Evolutionary conservation across 805 yeast species (phyloP), one percentile per base, ranked within the genome.

Genomic region (Suhomyces sp.): DNA sequence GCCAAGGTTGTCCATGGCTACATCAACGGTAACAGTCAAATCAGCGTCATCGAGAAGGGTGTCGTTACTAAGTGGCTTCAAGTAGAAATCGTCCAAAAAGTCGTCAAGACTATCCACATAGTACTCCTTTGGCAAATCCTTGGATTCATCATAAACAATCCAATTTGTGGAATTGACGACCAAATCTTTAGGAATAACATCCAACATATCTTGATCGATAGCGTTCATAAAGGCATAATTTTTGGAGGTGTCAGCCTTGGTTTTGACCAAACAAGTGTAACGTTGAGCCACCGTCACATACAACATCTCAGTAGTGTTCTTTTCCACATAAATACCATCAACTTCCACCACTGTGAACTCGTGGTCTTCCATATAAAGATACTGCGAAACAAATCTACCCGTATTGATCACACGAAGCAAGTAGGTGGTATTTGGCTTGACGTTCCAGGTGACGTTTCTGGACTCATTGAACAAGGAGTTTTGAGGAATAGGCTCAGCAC

Each of bases 401-500:
- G 84, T 79, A 73, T 93, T 94, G 63, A 88, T 80, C 52, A 94
- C 71, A 67, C 97, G 83, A 57, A 94, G 60, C 60, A 88, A 73
- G 69, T 94, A 94, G 15, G 97, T 92, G 38, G 84, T 90, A 72
- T 84, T 84, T 6, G 98, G 96, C 73, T 88, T 66, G 52, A 93
- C 96, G 7, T 72, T 59, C 87, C 90, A 84, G n/a, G 92, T 82
- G 64, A 81, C 75, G 70, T 88, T 87, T 64, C 78, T 81, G 10
- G 96, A 86, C 66, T 91, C 90, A 74, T 93, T 93, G 69, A 91
- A 77, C 62, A 94, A 79, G 60, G 88, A 71, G 67, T 80, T 77
- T 59, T 88, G 87, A 7, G 99, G 99, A 60, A 94, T 85, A 49
- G 99, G 99, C 74, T 94, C 99, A 44, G 98, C 97, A 65, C 99